Conservation (phyloP, 768 basidiomycete genomes). For the Ramaria rubella region DNA sequence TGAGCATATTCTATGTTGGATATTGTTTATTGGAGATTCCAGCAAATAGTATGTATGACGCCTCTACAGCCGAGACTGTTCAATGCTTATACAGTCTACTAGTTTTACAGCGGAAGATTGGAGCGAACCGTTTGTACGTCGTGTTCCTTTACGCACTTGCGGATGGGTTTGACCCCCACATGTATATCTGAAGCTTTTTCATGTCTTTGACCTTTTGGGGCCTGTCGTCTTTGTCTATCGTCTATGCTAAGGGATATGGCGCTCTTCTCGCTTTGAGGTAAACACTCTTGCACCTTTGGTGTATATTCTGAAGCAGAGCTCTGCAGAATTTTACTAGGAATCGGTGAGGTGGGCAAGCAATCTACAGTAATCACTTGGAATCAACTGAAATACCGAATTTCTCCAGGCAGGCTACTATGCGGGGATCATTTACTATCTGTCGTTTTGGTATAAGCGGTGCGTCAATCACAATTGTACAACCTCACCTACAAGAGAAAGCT, state of each 20-base stretch:
- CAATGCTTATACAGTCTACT: neutral
- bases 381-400: neutral
- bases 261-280: constrained; percentile 43
- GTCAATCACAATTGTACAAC: neutral
- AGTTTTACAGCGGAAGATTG: constrained; percentile 52
- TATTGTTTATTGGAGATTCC: constrained; percentile 56
- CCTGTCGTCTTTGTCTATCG: constrained; percentile 43
- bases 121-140: constrained; percentile 49
- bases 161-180: neutral
- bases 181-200: constrained; percentile 38
- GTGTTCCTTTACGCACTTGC: neutral
- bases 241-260: constrained; percentile 49
- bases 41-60: constrained; percentile 39
- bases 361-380: neutral
- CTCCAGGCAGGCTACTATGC: constrained; percentile 43
- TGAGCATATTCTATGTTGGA: constrained; percentile 55
- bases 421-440: constrained; percentile 55
- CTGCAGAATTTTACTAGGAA: constrained; percentile 48
- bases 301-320: neutral
- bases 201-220: constrained; percentile 49
- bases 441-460: constrained; percentile 45
- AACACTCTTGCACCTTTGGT: neutral
- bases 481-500: neutral
- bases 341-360: constrained; percentile 37
- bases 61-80: neutral